Evolutionary conservation across 805 yeast species (phyloP).

Genomic region (Babjeviella inositovora): DNA sequence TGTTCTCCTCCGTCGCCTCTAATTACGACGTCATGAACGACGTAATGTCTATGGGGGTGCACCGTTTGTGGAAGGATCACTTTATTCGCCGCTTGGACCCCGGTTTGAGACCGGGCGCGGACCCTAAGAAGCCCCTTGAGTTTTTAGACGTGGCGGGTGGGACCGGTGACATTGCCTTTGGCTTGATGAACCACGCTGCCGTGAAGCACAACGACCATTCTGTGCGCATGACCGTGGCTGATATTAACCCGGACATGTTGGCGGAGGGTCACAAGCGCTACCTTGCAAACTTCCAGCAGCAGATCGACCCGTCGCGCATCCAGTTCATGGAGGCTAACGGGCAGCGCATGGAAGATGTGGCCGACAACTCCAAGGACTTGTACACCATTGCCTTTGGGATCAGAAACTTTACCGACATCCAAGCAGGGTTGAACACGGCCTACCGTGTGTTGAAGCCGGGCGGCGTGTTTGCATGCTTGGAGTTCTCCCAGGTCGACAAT

Average conservation of each 20-base stretch:
- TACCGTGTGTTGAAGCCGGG: constrained; percentile 93
- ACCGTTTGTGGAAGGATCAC: constrained; percentile 88
- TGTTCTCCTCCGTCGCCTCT: constrained; percentile 88
- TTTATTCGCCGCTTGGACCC: constrained; percentile 82
- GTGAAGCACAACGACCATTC: constrained; percentile 55
- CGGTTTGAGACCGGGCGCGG: constrained; percentile 76
- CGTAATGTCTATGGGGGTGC: constrained; percentile 93
- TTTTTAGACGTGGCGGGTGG: constrained; percentile 98
- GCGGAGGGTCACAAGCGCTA: constrained; percentile 79
- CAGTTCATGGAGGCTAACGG: constrained; percentile 85
- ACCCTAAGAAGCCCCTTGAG: constrained; percentile 48
- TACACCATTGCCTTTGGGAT: constrained; percentile 97
- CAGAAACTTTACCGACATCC: constrained; percentile 89
- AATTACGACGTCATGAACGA: constrained; percentile 96
- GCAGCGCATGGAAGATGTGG: constrained; percentile 70
- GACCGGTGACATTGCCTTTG: constrained; percentile 95
- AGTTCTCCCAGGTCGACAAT: constrained; percentile 84
- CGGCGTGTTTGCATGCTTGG: constrained; percentile 93
- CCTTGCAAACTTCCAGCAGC: constrained; percentile 35
- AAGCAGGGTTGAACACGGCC: constrained; percentile 89
- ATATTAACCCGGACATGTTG: constrained; percentile 93
- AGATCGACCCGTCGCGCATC: constrained; percentile 37
- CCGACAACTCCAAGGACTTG: constrained; percentile 79
- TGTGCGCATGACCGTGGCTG: constrained; percentile 81
- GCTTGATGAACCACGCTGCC: constrained; percentile 84